These are phyloP conservation scores for Claviceps spartinae DNA, from an alignment of 2,329 filamentous ascomycete genomes.

Conservation along the genomic window DNA sequence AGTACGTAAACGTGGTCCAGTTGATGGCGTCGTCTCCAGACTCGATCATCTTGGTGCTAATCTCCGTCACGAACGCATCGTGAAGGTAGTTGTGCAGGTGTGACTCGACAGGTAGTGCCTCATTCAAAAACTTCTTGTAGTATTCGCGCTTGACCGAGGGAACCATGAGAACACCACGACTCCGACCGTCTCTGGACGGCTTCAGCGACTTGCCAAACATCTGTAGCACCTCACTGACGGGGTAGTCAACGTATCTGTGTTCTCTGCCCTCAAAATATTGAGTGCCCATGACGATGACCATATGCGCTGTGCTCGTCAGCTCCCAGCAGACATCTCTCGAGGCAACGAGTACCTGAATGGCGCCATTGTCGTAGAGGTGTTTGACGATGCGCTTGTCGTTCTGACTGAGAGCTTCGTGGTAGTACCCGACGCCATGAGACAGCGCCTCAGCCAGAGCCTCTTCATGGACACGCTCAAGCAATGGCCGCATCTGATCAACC, in stretches of 20 bases:
- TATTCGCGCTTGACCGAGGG: conserved; percentile 90
- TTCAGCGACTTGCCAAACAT: conserved; percentile 94
- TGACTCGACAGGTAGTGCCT: conserved; percentile 89
- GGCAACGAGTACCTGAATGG: conserved; percentile 68
- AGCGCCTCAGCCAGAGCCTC: conserved; percentile 77
- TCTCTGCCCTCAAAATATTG: conserved; percentile 95
- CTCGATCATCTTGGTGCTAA: conserved; percentile 89
- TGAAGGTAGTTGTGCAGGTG: conserved; percentile 84
- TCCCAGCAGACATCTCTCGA: conserved; percentile 93
- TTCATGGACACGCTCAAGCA: conserved; percentile 75
- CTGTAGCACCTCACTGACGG: conserved; percentile 83
- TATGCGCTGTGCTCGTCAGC: conserved; percentile 70
- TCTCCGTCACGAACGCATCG: conserved; percentile 93
- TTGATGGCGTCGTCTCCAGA: conserved; percentile 95
- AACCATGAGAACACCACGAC: conserved; percentile 91
- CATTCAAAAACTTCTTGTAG: conserved; percentile 97
- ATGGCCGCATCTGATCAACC: conserved; percentile 64
- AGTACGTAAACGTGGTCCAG: conserved; percentile 97
- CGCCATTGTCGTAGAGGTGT: conserved; percentile 78
- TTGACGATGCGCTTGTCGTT: conserved; percentile 91
- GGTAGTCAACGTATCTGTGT: conserved; percentile 94
- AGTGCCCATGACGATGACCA: conserved; percentile 94
- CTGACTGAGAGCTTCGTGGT: conserved; percentile 79
- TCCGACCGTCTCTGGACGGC: conserved; percentile 62
- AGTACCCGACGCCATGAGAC: conserved; percentile 91